phyloP scores from a whole-genome alignment of 2,329 filamentous ascomycete genomes.

The Bipolaris cookei region DNA sequence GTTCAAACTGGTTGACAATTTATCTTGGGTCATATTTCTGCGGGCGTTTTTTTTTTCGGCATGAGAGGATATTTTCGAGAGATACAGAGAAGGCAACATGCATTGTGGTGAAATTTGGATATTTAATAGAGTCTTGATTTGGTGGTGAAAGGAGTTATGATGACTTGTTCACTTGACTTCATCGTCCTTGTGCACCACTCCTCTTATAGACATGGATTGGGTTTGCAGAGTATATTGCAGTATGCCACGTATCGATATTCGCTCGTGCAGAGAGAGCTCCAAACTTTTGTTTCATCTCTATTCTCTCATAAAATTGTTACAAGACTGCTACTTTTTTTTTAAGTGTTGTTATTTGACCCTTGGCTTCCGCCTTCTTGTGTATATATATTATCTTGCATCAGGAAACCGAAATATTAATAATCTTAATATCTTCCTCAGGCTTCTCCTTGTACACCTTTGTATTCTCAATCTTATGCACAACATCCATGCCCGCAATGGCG shows the following conservation, averaged over 20 bases:
- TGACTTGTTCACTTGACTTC: not conserved
- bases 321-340: too few relatives aligned
- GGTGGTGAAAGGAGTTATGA: not conserved
- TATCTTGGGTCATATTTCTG: not conserved
- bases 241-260: too few relatives aligned
- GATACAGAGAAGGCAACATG: not conserved
- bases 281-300: too few relatives aligned
- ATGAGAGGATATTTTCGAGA: not conserved
- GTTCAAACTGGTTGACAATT: not conserved
- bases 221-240: not conserved
- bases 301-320: too few relatives aligned
- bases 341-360: too few relatives aligned
- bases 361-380: too few relatives aligned
- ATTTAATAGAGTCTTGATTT: not conserved
- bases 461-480: constrained; percentile 96
- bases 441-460: constrained; percentile 86
- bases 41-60: not conserved
- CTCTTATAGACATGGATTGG: not conserved
- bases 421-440: constrained; percentile 96
- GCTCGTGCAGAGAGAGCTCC: too few relatives aligned
- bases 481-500: constrained; percentile 87
- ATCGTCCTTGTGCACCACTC: not conserved
- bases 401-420: constrained; percentile 75
- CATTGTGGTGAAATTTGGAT: not conserved
- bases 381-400: constrained; percentile 14